Conservation (phyloP, 2,329 filamentous ascomycete genomes). For the Arthroderma sp. region DNA sequence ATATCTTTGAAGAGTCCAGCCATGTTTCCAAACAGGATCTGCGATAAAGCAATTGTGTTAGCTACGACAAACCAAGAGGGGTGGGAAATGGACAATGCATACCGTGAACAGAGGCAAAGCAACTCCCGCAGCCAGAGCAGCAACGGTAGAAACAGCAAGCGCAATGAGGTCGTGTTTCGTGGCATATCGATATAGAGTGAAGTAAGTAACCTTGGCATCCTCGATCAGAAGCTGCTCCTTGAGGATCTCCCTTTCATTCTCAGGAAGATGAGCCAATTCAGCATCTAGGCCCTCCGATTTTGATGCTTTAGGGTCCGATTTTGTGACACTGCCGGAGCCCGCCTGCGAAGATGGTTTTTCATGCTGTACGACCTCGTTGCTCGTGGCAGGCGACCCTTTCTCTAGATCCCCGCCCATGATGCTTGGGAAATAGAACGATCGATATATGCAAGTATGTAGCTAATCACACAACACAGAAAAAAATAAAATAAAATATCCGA, state of each 20-base stretch:
- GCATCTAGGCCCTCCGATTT: conserved; percentile 30
- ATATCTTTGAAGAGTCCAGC: conserved; percentile 58
- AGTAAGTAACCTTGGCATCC: conserved; percentile 49
- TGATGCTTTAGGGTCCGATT: no score
- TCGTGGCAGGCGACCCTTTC: no score
- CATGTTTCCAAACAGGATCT: conserved; percentile 60
- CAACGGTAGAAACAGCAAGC: conserved; percentile 47
- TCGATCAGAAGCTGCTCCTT: conserved; percentile 55
- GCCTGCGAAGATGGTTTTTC: no score
- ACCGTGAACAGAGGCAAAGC: conserved; percentile 69
- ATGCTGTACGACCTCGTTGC: no score
- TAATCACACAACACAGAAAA: no score
- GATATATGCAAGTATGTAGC: no score
- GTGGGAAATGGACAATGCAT: conserved; percentile 11
- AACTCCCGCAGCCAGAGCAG: conserved; percentile 59
- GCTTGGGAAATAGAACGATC: no score
- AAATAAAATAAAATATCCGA: no score
- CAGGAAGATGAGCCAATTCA: conserved; percentile 49
- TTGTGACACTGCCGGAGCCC: no score
- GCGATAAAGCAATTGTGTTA: not conserved
- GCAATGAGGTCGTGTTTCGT: conserved; percentile 52
- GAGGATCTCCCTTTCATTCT: conserved; percentile 53
- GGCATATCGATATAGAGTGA: conserved; percentile 57
- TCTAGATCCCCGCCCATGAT: no score
- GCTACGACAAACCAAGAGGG: not conserved